Evolutionary conservation across 179 eudicot species (phyloP).

Genomic region (Beta macrorhiza): DNA sequence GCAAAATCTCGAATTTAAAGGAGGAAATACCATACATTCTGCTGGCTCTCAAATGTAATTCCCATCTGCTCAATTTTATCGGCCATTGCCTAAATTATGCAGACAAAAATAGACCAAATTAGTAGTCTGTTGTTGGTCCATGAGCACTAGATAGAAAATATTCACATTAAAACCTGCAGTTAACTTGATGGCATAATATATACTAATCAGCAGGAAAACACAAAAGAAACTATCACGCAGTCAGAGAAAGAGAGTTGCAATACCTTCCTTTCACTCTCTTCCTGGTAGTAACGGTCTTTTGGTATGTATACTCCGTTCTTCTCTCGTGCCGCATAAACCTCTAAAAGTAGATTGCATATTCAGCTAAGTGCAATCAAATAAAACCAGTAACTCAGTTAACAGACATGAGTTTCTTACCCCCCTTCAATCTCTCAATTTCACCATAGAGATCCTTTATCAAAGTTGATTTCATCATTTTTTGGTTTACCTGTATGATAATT

Average conservation of each 20-base stretch:
- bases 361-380: not conserved
- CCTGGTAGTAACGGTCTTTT: conserved; percentile 93
- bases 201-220: not conserved
- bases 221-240: not conserved
- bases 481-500: conserved; percentile 61
- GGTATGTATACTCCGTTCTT: conserved; percentile 97
- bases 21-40: conserved; percentile 51
- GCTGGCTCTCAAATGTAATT: conserved; percentile 64
- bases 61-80: conserved; percentile 94
- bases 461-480: conserved; percentile 98
- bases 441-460: conserved; percentile 94
- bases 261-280: conserved; percentile 94
- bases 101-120: not conserved
- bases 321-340: conserved; percentile 95
- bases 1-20: not conserved
- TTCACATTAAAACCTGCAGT: not conserved
- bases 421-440: conserved; percentile 90
- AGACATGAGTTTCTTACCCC: conserved; percentile 43
- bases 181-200: not conserved
- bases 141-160: not conserved
- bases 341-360: conserved; percentile 36
- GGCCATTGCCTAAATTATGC: conserved; percentile 67
- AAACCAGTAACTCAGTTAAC: not conserved
- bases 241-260: conserved; percentile 14
- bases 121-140: not conserved